Evolutionary conservation across 2,329 filamentous ascomycete genomes (phyloP).

Genomic region (Sarocladium oryzae): DNA sequence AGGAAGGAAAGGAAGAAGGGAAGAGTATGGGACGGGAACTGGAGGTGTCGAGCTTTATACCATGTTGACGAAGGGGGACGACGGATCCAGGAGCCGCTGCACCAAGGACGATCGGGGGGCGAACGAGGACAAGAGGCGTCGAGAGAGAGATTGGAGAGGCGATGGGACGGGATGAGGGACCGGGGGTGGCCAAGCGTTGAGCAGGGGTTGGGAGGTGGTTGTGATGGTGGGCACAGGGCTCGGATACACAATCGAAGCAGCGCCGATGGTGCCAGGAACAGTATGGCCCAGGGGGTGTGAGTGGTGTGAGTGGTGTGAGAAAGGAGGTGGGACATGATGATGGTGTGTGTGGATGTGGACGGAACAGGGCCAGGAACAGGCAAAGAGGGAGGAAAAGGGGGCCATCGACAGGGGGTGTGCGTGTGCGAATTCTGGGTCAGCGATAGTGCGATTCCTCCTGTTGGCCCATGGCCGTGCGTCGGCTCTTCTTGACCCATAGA

Average conservation of each 20-base stretch:
- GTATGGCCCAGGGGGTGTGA: background rate
- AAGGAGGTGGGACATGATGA: background rate
- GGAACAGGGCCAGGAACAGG: background rate
- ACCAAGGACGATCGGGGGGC: conserved; percentile 12
- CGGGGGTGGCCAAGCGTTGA: background rate
- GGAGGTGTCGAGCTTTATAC: conserved; percentile 46
- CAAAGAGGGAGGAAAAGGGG: background rate
- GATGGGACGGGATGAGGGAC: background rate
- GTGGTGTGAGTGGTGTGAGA: background rate
- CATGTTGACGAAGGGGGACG: conserved; percentile 13
- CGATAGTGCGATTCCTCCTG: background rate
- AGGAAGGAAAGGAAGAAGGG: conserved; percentile 23
- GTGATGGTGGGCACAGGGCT: background rate
- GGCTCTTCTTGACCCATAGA: background rate
- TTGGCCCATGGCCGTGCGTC: background rate
- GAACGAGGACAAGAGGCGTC: too few species aligned
- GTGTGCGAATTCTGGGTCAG: background rate
- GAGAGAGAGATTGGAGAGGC: conserved; percentile 4
- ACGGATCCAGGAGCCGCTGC: conserved; percentile 11
- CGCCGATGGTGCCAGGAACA: background rate
- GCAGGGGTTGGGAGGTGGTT: background rate
- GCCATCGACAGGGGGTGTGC: too few species aligned
- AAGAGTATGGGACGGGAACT: conserved; percentile 22
- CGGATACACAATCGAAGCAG: background rate
- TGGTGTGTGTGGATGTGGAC: background rate